Base-by-base conservation (phyloP, 2,329 filamentous ascomycete species). In the Aspergillus sp. region DNA sequence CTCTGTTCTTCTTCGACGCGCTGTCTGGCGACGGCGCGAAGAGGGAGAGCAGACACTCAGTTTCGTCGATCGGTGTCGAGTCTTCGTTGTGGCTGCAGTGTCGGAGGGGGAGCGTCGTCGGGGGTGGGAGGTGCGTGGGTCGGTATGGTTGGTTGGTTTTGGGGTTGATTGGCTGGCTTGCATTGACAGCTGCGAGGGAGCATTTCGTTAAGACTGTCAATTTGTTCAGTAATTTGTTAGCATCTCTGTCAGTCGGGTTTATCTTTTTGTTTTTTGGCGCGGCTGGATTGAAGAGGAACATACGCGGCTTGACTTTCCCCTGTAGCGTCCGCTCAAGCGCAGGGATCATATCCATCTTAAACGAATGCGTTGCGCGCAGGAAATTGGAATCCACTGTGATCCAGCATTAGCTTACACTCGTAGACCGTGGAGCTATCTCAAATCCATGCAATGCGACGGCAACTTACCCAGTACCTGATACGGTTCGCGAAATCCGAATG, bases 401-500 rank as follows among this genome's bases (percentile, higher is more conserved):
- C 34, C n/a, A 50, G 60, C 40, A 57, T 51, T 44, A 30, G 5
- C 32, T 10, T 29, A 29, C 19, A 19, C 19, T 19, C 19, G 19
- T 19, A 19, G 1, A 19, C 26, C 34, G 34, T 19, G n/a, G 7
- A 34, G 7, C 7, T 2, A 19, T 36, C 19, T 19, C 19, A 19
- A 19, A 19, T 19, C 19, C 19, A 19, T 19, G 19, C 19, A 19
- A 19, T 48, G 61, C 2, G 26, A 39, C 26, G 26, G 19, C 36
- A 26, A 36, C 73, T 48, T 72, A 85, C 81, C 75, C 39, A 95
- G 74, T 44, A 94, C 84, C 72, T 97, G 93, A 71, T 96, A 97
- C 7, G 93, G 89, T 70, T 93, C 86, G 57, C 90, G 87, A 68
- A 96, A 96, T 50, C 86, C 85, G 65, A 94, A 96, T 50, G 82